Evolutionary conservation across 1,284 basidiomycete genomes (phyloP), one percentile per base, ranked within the genome.

Genomic region (Cryptococcus floricola): DNA sequence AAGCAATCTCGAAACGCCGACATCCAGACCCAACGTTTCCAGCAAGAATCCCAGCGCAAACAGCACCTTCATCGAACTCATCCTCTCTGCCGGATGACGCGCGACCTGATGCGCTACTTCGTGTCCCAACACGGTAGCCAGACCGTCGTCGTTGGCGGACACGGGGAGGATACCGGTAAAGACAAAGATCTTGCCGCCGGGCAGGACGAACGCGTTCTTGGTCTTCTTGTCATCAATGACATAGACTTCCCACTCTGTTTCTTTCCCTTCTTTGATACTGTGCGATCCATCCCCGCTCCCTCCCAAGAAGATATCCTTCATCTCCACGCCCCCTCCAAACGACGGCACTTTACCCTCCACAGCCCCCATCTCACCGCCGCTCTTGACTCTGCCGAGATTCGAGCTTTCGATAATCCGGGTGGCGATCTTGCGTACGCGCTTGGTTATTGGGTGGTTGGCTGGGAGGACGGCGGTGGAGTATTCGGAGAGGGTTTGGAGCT

Each of bases 101-200:
- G 85, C 84, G 25, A 91, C 89, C 62, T 88, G 87, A 69, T 95
- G 93, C 3, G 89, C 90, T 43, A 95, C 88, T 76, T 94, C 91
- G 74, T 97, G 93, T 1, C 89, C 85, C 2, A 97, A 77, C 1
- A 97, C 87, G 7, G 88, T 87, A 1, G 94, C 91, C 0, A 98
- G 77, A 0, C 91, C 92, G 60, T 88, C 82, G 61, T 92, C 88
- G 60, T 91, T 86, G 58, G 79, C 79, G 48, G 85, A 87, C 5
- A 94, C 78, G 0, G 89, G 91, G 8, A 97, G 74, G 50, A 97
- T 91, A 0, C 93, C 93, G 0, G 89, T 91, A 65, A 91, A 96
- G 2, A 97, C 89, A 50, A 94, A 84, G 61, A 96, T 87, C 62
- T 84, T 85, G 18, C 81, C 82, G 4, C 86, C 88, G 39, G 87